phyloP scores from a whole-genome alignment of 2,329 filamentous ascomycete genomes.

The Alternaria sp. region DNA sequence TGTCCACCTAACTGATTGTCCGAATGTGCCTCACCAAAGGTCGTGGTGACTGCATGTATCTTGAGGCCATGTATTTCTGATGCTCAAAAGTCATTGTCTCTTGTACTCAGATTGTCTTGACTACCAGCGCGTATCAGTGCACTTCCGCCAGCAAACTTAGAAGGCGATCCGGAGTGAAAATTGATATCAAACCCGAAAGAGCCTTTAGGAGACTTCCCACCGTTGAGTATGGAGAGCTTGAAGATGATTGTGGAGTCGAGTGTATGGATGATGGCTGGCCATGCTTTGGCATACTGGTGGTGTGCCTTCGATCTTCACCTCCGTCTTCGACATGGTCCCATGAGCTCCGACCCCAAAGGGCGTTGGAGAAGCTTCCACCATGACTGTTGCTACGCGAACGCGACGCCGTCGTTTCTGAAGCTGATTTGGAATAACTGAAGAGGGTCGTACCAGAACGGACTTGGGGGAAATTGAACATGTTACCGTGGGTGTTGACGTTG shows the following conservation, averaged over 20 bases:
- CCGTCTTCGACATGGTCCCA: background rate
- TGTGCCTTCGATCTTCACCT: background rate
- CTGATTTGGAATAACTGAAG: background rate
- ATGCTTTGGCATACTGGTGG: background rate
- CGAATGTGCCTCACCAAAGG: background rate
- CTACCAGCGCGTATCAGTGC: background rate
- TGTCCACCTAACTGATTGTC: slow-evolving; percentile 3
- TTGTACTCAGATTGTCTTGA: background rate
- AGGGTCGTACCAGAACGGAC: background rate
- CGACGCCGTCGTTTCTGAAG: background rate
- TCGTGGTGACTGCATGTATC: background rate
- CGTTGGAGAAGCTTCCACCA: background rate
- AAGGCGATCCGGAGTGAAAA: background rate
- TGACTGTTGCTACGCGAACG: background rate
- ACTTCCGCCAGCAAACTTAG: background rate
- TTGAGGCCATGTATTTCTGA: background rate
- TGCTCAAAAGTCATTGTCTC: background rate
- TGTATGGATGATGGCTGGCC: background rate
- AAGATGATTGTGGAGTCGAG: background rate
- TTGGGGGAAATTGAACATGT: background rate
- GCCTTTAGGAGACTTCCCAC: background rate
- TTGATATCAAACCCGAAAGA: background rate
- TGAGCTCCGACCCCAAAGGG: background rate
- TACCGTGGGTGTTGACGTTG: background rate
- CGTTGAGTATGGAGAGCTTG: background rate